Percentiles rank a stretch among this genome's conserved stretches.
phyloP scores from a whole-genome alignment of 768 basidiomycete species.

The Hirschioporus abietinus region DNA sequence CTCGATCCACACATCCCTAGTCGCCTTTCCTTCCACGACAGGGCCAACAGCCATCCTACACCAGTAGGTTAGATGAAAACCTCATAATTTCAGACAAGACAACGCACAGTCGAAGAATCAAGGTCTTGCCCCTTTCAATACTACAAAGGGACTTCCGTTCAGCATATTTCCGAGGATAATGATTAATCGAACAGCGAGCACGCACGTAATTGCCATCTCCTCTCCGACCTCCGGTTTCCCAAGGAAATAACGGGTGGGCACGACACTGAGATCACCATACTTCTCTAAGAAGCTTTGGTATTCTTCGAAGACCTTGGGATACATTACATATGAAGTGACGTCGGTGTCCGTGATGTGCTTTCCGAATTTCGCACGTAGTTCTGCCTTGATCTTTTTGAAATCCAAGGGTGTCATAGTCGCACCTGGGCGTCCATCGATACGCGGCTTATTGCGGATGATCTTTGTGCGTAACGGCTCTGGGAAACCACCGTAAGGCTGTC shows the following conservation, averaged over 20 bases:
- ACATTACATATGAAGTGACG: constrained; percentile 96
- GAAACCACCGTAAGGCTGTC: constrained; percentile 97
- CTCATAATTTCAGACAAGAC: not conserved
- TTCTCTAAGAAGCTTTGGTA: constrained; percentile 93
- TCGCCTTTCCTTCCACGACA: constrained; percentile 85
- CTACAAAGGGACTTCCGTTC: not conserved
- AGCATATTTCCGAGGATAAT: constrained; percentile 1
- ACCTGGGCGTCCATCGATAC: constrained; percentile 93
- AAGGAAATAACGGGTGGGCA: constrained; percentile 97
- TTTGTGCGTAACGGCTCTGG: constrained; percentile 91
- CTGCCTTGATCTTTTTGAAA: constrained; percentile 94
- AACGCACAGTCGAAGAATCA: constrained; percentile 75
- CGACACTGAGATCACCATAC: constrained; percentile 90
- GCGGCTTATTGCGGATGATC: constrained; percentile 89
- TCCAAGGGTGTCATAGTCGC: constrained; percentile 81
- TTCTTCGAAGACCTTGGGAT: constrained; percentile 98
- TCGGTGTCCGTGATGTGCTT: constrained; percentile 92
- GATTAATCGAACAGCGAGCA: not conserved
- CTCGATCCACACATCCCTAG: constrained; percentile 98
- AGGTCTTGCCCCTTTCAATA: constrained; percentile 94
- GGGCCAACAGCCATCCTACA: constrained; percentile 79
- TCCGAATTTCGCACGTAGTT: constrained; percentile 90
- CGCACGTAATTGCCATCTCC: constrained; percentile 83
- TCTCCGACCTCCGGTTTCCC: constrained; percentile 87
- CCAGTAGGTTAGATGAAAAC: not conserved